phyloP scores from a whole-genome alignment of 2,329 filamentous ascomycete species.

The Trichoderma atroviride region DNA sequence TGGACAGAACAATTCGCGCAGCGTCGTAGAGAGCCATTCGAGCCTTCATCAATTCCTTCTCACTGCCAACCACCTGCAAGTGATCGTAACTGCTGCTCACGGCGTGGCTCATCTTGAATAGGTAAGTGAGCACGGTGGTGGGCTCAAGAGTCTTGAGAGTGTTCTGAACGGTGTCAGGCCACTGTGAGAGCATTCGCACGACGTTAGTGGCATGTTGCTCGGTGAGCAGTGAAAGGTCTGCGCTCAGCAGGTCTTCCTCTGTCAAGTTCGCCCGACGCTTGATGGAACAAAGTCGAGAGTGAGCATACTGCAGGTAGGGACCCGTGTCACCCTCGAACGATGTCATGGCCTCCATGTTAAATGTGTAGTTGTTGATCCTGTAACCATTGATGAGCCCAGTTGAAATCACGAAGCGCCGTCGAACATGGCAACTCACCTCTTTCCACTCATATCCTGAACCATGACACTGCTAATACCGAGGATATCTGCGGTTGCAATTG shows the following conservation, averaged over 20 bases:
- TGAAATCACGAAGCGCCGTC: neutral
- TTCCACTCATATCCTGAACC: conserved; percentile 97
- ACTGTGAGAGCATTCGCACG: conserved; percentile 76
- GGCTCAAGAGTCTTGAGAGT: conserved; percentile 84
- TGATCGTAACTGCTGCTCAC: conserved; percentile 82
- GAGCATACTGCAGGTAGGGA: conserved; percentile 82
- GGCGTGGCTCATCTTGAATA: conserved; percentile 85
- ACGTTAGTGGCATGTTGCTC: conserved; percentile 75
- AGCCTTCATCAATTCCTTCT: conserved; percentile 65
- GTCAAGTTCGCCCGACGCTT: conserved; percentile 58
- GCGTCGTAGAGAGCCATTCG: conserved; percentile 78
- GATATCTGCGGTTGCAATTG: conserved; percentile 78
- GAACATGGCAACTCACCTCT: conserved; percentile 61
- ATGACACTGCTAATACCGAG: conserved; percentile 94
- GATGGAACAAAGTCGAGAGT: conserved; percentile 71
- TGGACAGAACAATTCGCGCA: conserved; percentile 73
- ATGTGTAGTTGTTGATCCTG: conserved; percentile 67
- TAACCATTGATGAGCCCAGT: neutral
- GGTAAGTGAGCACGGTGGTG: conserved; percentile 56
- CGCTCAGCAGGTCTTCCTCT: conserved; percentile 60
- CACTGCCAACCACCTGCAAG: conserved; percentile 78
- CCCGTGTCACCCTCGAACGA: conserved; percentile 86
- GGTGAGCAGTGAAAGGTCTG: conserved; percentile 68
- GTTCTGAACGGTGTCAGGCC: conserved; percentile 82
- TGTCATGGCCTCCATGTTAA: conserved; percentile 81